A percentile compares a stretch with the other conserved stretches of the same genome.
These are phyloP conservation scores for Vigna reflexopilosa DNA, from an alignment of 306 rosid species.

Conservation along the genomic window DNA sequence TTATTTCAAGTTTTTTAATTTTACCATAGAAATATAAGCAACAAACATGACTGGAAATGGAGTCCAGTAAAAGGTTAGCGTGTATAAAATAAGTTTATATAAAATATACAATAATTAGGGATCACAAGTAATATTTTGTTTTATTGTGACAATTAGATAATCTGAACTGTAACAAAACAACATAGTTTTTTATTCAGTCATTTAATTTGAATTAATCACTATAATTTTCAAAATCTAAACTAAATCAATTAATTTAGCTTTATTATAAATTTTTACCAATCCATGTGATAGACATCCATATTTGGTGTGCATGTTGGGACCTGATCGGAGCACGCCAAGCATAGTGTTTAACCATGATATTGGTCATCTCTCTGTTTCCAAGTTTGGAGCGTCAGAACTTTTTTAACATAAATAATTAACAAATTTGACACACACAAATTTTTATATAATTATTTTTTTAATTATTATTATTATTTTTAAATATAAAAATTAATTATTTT, in stretches of 20 bases:
- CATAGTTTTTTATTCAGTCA: background rate
- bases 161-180: background rate
- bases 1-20: background rate
- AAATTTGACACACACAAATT: no score
- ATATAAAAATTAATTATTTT: no score
- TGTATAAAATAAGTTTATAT: background rate
- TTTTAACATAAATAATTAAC: no score
- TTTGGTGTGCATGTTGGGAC: slow-evolving; percentile 8
- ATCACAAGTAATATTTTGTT: background rate
- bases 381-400: no score
- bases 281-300: background rate
- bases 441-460: no score
- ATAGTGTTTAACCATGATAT: no score
- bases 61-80: background rate
- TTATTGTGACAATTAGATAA: background rate
- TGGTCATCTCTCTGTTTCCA: no score
- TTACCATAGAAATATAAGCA: background rate
- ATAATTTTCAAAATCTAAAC: background rate
- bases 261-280: background rate
- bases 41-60: background rate
- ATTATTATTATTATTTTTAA: no score
- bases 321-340: background rate
- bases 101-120: background rate
- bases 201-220: background rate
- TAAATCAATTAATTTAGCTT: background rate